Base-by-base conservation (phyloP, 371 early-diverging fungal species). In the Mucor circinelloides region DNA sequence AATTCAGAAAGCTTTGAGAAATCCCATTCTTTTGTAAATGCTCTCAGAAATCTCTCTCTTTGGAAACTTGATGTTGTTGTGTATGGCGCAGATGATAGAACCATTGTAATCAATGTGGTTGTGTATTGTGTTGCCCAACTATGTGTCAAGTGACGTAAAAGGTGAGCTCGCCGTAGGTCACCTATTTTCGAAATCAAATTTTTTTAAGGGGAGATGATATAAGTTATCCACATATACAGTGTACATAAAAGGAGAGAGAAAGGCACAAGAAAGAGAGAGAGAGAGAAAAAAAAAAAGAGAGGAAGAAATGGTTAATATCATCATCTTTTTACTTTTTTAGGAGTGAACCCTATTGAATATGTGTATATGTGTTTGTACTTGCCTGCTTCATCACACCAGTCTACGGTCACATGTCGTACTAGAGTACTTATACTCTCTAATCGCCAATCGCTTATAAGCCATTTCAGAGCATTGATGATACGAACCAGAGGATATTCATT, bases 1-100 rank as follows among this genome's bases (percentile, higher is more conserved):
- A 92, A 90, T 69, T 91, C 91, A 3, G 91, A 91, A 38, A 92
- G 76, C 30, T 89, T 87, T 60, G 89, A 90, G 76, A 92, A 92
- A 75, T 90, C 90, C 92, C 92, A 92, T 62, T 89, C 88, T 25
- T 87, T 81, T 1, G 90, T 88, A 42, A 92, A 84, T 6, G 86
- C 87, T 57, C 88, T 83, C 68, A 92, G 70, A 46, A 92, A 91
- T 5, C 86, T 75, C 38, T 90, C 90, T 23, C 85, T 81, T 52
- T 86, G 82, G 2, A 48, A 50, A 38, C 72, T 78, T 8, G 63
- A 62, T n/a, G 76, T 57, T 5, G 77, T 63, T 23, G 72, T 31
- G 67, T 77, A 78, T 55, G 85, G 77, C 54, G 81, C 73, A 34
- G 80, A 66, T 31, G 76, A 65, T 32, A 82, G 61, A 31, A 82